These are phyloP conservation scores for Anthracocystis panici-leucophaei DNA, from an alignment of 1,284 basidiomycete species.

Conservation along the genomic window DNA sequence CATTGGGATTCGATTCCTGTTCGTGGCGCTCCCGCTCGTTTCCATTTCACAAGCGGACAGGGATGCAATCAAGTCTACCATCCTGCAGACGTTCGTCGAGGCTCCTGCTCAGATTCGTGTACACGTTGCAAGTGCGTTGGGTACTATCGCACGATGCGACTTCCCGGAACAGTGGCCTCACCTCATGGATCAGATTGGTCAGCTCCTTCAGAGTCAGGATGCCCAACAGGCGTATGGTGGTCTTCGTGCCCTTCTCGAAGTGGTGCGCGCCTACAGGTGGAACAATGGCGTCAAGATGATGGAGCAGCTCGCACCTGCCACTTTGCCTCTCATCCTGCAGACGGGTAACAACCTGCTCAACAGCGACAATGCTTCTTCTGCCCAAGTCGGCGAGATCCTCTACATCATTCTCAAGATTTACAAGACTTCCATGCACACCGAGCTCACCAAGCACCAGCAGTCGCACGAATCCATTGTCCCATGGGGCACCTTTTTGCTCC, in stretches of 20 bases:
- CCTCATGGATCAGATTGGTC: slow-evolving; percentile 60
- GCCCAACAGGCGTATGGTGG: slow-evolving; percentile 61
- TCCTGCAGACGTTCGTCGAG: slow-evolving; percentile 59
- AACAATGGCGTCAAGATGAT: slow-evolving; percentile 60
- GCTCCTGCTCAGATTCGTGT: slow-evolving; percentile 54
- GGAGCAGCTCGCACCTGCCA: slow-evolving; percentile 56
- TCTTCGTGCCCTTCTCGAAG: slow-evolving; percentile 63
- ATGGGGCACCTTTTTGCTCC: slow-evolving; percentile 66
- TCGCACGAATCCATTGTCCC: slow-evolving; percentile 64
- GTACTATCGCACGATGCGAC: slow-evolving; percentile 60
- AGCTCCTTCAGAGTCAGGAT: slow-evolving; percentile 53
- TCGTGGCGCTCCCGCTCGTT: slow-evolving; percentile 20
- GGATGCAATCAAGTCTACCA: slow-evolving; percentile 46
- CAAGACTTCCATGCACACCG: slow-evolving; percentile 64
- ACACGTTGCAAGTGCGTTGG: slow-evolving; percentile 59
- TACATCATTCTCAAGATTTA: slow-evolving; percentile 67
- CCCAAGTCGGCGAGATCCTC: slow-evolving; percentile 63
- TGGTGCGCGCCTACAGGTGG: slow-evolving; percentile 65
- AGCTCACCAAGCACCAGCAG: slow-evolving; percentile 64
- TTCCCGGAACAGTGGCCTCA: slow-evolving; percentile 65
- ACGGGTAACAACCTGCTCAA: slow-evolving; percentile 56
- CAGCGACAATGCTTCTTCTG: slow-evolving; percentile 51
- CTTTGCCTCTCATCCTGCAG: slow-evolving; percentile 62
- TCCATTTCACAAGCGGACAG: slow-evolving; percentile 56
- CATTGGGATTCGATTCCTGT: slow-evolving; percentile 58